Evolutionary conservation across 331 rosid species (phyloP).

Genomic region (Spiraea crenata): DNA sequence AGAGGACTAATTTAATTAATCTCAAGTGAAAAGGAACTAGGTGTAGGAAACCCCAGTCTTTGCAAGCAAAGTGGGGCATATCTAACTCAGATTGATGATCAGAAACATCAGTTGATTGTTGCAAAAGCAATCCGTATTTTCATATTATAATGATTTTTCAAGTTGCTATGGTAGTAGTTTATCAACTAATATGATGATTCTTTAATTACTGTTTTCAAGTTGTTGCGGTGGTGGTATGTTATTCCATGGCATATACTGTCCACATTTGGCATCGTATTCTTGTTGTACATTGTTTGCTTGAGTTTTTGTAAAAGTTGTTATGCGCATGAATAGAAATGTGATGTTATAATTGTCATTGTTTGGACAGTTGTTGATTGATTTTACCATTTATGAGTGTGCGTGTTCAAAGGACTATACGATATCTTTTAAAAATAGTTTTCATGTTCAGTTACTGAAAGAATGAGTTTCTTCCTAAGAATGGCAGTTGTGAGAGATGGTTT

Average conservation of each 20-base stretch:
- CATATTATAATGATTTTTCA: too few species aligned
- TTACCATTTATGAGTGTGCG: neutral
- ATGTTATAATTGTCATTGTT: neutral
- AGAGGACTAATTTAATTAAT: too few species aligned
- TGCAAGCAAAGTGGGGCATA: slow-evolving; percentile 27
- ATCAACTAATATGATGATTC: too few species aligned
- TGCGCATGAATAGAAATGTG: too few species aligned
- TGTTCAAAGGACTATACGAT: slow-evolving; percentile 25
- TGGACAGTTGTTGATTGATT: too few species aligned
- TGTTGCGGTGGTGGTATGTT: too few species aligned
- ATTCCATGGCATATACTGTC: neutral
- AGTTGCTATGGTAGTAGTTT: too few species aligned
- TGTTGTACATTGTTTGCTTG: neutral
- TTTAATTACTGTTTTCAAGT: too few species aligned
- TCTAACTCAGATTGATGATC: neutral
- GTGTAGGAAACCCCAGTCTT: slow-evolving; percentile 27
- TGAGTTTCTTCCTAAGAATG: slow-evolving; percentile 41
- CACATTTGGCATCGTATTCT: neutral
- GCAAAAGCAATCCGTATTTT: neutral
- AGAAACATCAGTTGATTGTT: neutral
- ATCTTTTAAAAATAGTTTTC: too few species aligned
- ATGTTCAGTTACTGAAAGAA: too few species aligned
- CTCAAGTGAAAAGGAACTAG: too few species aligned
- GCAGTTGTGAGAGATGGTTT: slow-evolving; percentile 30
- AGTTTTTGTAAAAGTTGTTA: too few species aligned